Conservation (phyloP, 2,329 filamentous ascomycete species). For the Pseudogymnoascus sp. region DNA sequence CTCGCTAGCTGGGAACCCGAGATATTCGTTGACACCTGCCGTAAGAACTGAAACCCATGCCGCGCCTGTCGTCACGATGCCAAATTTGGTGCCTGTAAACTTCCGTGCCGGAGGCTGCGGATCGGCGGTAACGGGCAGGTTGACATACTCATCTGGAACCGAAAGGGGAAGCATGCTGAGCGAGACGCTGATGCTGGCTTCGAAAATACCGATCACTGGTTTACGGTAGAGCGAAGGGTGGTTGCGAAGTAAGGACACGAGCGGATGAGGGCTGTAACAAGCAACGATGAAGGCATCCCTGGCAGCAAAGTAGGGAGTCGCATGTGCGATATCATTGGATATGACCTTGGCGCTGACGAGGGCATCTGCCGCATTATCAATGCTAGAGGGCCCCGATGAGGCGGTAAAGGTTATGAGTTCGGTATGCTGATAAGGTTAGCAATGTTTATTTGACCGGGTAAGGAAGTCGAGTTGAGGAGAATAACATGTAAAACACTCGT, state of each 20-base stretch:
- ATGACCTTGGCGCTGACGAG: constrained; percentile 54
- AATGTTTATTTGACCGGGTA: background rate
- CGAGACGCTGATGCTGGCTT: constrained; percentile 57
- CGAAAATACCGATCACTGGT: constrained; percentile 76
- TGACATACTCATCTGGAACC: background rate
- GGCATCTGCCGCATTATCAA: constrained; percentile 68
- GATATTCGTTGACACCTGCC: constrained; percentile 53
- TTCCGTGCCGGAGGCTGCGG: constrained; percentile 33
- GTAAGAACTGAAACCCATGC: constrained; percentile 72
- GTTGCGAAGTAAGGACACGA: constrained; percentile 55
- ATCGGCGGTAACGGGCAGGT: constrained; percentile 45
- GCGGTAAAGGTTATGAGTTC: constrained; percentile 59
- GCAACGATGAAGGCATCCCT: constrained; percentile 78
- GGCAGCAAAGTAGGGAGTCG: constrained; percentile 14
- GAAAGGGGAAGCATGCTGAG: constrained; percentile 15
- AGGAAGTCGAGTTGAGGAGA: background rate
- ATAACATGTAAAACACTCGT: background rate
- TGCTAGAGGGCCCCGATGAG: constrained; percentile 59
- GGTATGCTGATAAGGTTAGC: constrained; percentile 17
- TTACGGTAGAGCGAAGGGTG: constrained; percentile 27
- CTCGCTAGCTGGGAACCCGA: constrained; percentile 41
- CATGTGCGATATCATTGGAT: constrained; percentile 39
- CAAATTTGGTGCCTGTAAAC: constrained; percentile 50
- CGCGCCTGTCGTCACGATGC: constrained; percentile 79
- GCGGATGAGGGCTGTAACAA: constrained; percentile 78